Conservation (phyloP, 805 yeast species). For the Lipomyces orientalis region DNA sequence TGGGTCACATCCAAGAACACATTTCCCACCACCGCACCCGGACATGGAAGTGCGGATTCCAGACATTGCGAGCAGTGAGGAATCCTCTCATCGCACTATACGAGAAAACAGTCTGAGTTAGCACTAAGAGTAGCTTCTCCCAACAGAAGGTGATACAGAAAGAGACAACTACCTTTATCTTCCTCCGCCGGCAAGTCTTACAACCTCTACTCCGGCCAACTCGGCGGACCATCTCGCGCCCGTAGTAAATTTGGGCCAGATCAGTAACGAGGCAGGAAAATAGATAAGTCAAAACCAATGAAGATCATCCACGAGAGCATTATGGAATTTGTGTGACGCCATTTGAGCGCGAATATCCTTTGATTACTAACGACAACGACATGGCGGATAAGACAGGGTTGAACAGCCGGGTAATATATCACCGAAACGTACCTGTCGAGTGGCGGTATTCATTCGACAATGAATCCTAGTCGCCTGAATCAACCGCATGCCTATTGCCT, state of each 20-base stretch:
- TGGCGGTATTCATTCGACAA: slow-evolving; percentile 35
- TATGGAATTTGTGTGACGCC: neutral
- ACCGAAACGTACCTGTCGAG: too few relatives aligned
- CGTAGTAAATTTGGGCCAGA: neutral
- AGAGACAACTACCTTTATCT: slow-evolving; percentile 9
- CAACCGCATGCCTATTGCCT: neutral
- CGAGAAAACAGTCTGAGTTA: neutral
- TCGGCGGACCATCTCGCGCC: slow-evolving; percentile 5
- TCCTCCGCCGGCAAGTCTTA: neutral
- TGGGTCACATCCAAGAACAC: slow-evolving; percentile 5
- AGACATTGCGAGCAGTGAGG: slow-evolving; percentile 5
- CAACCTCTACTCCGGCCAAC: slow-evolving; percentile 10
- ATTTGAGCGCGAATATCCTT: neutral
- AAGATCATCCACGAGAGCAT: neutral
- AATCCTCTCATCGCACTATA: slow-evolving; percentile 8
- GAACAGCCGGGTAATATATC: slow-evolving; percentile 2
- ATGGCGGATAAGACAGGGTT: neutral
- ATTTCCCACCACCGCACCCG: slow-evolving; percentile 9
- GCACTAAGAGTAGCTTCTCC: neutral
- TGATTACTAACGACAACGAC: neutral
- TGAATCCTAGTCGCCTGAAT: neutral
- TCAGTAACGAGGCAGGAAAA: neutral
- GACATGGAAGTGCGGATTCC: slow-evolving; percentile 8
- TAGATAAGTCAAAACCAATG: neutral
- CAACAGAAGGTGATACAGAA: neutral